A percentile compares a stretch with the other conserved stretches of the same genome.
Evolutionary conservation across 1,284 basidiomycete species (phyloP).

Genomic region (Malassezia equina): DNA sequence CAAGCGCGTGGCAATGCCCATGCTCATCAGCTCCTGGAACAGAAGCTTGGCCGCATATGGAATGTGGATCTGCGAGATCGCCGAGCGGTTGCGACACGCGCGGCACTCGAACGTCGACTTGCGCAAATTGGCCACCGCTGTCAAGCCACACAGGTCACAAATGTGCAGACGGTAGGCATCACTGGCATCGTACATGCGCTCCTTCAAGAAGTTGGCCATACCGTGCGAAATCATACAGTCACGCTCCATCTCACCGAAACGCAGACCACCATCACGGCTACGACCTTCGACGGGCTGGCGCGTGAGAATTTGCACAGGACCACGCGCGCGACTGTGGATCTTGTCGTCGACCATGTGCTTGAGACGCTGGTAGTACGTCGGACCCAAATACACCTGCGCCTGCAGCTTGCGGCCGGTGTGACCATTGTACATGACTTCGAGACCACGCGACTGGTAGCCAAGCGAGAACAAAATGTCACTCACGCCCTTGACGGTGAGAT

Average conservation of each 20-base stretch:
- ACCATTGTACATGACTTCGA: constrained; percentile 98
- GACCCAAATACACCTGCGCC: constrained; percentile 94
- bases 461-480: constrained; percentile 35
- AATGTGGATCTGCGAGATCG: constrained; percentile 48
- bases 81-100: constrained; percentile 42
- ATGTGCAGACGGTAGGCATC: constrained; percentile 46
- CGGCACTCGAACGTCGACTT: constrained; percentile 45
- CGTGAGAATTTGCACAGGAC: constrained; percentile 93
- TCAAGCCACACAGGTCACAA: constrained; percentile 45
- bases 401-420: constrained; percentile 94
- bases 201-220: constrained; percentile 79
- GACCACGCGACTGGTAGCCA: constrained; percentile 66
- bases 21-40: constrained; percentile 62
- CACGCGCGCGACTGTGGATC: constrained; percentile 93
- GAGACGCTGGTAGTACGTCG: constrained; percentile 96
- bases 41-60: constrained; percentile 61
- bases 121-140: constrained; percentile 43
- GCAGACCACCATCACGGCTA: constrained; percentile 92
- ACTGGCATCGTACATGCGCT: constrained; percentile 45
- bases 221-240: constrained; percentile 99
- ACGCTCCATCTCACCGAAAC: constrained; percentile 99
- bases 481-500: constrained; percentile 81
- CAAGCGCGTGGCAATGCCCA: constrained; percentile 45
- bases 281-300: constrained; percentile 98
- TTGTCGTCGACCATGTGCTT: constrained; percentile 99